Evolutionary conservation across 345 rosid species (phyloP).

Genomic region (Excoecaria agallocha): DNA sequence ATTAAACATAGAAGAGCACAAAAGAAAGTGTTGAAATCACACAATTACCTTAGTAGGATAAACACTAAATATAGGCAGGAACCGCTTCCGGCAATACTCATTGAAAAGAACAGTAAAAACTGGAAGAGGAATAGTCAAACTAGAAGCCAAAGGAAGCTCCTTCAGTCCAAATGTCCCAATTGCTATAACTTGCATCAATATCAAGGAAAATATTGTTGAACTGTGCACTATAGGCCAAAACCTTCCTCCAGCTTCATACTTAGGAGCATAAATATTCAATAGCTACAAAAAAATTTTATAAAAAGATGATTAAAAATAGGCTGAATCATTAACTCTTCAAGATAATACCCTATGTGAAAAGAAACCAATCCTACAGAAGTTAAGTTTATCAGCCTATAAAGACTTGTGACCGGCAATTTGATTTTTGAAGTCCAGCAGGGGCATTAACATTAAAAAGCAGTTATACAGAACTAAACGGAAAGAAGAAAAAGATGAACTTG

Average conservation of each 20-base stretch:
- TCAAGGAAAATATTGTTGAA: slow-evolving; percentile 64
- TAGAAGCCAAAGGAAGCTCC: slow-evolving; percentile 68
- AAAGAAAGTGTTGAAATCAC: background rate
- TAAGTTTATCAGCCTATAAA: background rate
- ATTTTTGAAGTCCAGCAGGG: background rate
- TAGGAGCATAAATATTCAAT: slow-evolving; percentile 67
- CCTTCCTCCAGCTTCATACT: slow-evolving; percentile 72
- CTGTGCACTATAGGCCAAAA: slow-evolving; percentile 83
- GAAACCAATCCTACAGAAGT: background rate
- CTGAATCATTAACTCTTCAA: background rate
- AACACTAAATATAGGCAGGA: slow-evolving; percentile 60
- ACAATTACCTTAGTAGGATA: slow-evolving; percentile 72
- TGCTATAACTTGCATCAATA: slow-evolving; percentile 85
- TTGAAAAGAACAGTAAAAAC: slow-evolving; percentile 72
- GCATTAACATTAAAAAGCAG: background rate
- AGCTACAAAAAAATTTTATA: slow-evolving; percentile 41
- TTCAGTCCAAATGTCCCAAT: slow-evolving; percentile 83
- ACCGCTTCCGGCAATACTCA: slow-evolving; percentile 68
- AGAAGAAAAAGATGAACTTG: background rate
- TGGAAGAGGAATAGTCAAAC: slow-evolving; percentile 73
- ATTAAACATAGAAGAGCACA: background rate
- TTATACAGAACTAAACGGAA: background rate
- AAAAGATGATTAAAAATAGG: background rate
- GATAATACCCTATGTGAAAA: background rate
- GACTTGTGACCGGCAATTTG: background rate